Evolutionary conservation across 371 early-diverging fungal species (phyloP), one percentile per base, ranked within the genome.

Genomic region (Mortierella sp.): DNA sequence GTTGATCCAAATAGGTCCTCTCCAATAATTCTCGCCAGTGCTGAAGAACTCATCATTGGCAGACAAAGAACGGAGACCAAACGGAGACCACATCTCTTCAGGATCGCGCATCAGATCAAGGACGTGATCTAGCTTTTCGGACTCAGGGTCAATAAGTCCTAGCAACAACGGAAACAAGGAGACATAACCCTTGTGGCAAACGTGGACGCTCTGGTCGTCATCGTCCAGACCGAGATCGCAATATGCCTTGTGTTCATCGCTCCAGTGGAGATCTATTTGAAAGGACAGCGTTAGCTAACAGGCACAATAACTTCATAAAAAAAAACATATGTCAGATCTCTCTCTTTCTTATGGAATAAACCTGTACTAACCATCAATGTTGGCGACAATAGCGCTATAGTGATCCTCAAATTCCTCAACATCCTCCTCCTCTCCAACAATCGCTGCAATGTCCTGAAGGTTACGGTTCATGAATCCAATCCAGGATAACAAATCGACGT

Each of bases 1-100:
- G 70, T 97, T 96, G 70, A 97, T 90, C 98, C 98, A 98, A 47
- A 97, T 91, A 2, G 97, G 96, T 3, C 98, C 98, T 47, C 95
- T 87, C 98, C 98, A 98, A 78, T 97, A 97, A 76, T 96, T 92
- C 82, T 98, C 98, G 58, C 92, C 95, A 1, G 90, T 90, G 7
- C 90, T 91, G 80, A 92, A 97, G 57, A 84, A 91, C 28, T 84
- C 83, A 78, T 97, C 95, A 8, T 87, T 84, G 48, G 88, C 88
- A 10, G 96, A 95, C 45, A 98, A 76, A 4, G 96, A 96, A 5
- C 94, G 89, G 15, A 96, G 77, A 28, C 96, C 96, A 74, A 89
- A 91, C 16, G 90, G 91, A 2, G 96, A 89, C 97, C 98, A 97
- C 45, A 97, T 84, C 60, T 94, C 91, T 0, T 88, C 76, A 4